Evolutionary conservation across 2,329 filamentous ascomycete species (phyloP).

Genomic region (Blastomyces gilchristii): DNA sequence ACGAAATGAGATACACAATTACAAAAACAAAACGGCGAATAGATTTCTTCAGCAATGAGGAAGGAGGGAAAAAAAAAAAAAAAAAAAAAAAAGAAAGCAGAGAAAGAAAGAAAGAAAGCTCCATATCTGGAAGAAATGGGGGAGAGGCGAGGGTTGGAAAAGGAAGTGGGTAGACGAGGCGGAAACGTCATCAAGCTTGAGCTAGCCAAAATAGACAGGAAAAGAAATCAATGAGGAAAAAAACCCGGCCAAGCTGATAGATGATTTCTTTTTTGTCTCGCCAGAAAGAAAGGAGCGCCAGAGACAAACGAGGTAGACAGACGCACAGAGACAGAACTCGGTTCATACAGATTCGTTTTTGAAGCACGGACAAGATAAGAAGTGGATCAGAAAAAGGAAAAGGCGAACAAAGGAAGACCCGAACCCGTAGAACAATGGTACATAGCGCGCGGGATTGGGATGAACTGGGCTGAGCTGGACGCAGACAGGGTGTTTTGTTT

Average conservation of each 20-base stretch:
- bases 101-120: slow-evolving; percentile 6
- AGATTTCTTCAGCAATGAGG: slow-evolving; percentile 12
- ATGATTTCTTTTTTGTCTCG: slow-evolving; percentile 4
- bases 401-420: background rate
- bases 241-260: slow-evolving; percentile 1
- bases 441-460: slow-evolving; percentile 1
- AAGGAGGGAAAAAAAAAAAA: slow-evolving; percentile 6
- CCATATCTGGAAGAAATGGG: slow-evolving; percentile 13
- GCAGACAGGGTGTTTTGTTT: background rate
- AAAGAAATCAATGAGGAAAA: background rate
- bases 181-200: slow-evolving; percentile 10
- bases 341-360: slow-evolving; percentile 6
- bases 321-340: background rate
- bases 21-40: background rate
- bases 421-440: slow-evolving; percentile 5
- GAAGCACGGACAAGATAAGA: background rate
- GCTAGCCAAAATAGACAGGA: slow-evolving; percentile 12
- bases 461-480: background rate
- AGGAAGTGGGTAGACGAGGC: slow-evolving; percentile 22
- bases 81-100: background rate
- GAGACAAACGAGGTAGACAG: background rate
- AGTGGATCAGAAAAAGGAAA: background rate
- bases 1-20: background rate
- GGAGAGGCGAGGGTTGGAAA: background rate
- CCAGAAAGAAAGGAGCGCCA: background rate